Percentiles rank a stretch among this genome's conserved stretches.
phyloP scores from a whole-genome alignment of 2,329 filamentous ascomycete species.

The Cytospora schulzeri region DNA sequence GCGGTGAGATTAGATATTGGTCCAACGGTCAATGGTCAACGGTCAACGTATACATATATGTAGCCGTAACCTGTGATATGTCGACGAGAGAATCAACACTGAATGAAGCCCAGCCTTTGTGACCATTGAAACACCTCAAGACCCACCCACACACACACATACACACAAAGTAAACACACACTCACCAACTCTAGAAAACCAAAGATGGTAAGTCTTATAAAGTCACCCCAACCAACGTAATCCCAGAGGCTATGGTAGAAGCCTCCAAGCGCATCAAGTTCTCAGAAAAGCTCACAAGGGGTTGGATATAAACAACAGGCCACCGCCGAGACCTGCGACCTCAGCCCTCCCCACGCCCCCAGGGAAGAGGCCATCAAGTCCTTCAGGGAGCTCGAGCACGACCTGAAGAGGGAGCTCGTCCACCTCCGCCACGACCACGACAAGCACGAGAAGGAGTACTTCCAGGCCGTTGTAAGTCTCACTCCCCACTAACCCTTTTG shows the following conservation, averaged over 20 bases:
- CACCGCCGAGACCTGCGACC: slow-evolving; percentile 54
- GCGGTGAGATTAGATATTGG: slow-evolving; percentile 14
- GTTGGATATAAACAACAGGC: slow-evolving; percentile 40
- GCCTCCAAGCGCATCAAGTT: neutral
- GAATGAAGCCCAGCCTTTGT: neutral
- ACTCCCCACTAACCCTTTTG: slow-evolving; percentile 12
- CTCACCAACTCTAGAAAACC: neutral
- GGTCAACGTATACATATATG: neutral
- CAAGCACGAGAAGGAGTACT: slow-evolving; percentile 59
- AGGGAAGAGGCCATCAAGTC: slow-evolving; percentile 54
- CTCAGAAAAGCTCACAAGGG: slow-evolving; percentile 3
- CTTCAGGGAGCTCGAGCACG: slow-evolving; percentile 51
- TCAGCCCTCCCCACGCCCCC: slow-evolving; percentile 50
- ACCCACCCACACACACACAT: too few relatives aligned
- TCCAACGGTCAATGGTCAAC: neutral
- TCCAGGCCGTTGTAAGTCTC: slow-evolving; percentile 47
- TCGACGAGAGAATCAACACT: neutral
- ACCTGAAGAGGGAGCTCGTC: slow-evolving; percentile 54
- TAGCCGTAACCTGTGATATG: neutral
- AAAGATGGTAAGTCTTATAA: slow-evolving; percentile 18
- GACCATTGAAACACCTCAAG: neutral
- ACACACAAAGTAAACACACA: neutral
- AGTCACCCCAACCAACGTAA: too few relatives aligned
- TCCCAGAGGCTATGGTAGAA: too few relatives aligned
- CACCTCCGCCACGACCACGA: slow-evolving; percentile 50